Conservation (phyloP, 2,329 filamentous ascomycete genomes). For the Colletotrichum acutatum region DNA sequence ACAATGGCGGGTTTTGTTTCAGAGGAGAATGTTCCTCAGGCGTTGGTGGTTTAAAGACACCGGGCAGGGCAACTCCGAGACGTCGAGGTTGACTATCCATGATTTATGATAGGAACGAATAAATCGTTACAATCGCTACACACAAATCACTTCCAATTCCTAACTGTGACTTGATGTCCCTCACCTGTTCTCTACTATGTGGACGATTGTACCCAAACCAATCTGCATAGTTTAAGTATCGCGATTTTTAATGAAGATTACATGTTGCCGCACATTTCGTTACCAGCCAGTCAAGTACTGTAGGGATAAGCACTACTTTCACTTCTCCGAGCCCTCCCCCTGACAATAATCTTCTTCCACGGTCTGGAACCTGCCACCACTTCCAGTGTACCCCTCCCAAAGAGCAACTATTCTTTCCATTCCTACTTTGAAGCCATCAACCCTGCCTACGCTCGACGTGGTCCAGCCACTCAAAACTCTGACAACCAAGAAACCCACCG, state of each 20-base stretch:
- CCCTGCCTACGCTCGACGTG: not conserved
- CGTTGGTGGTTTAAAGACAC: not conserved
- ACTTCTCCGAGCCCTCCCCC: too few relatives aligned
- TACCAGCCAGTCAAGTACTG: too few relatives aligned
- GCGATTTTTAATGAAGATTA: too few relatives aligned
- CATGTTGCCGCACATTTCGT: too few relatives aligned
- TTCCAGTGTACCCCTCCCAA: not conserved
- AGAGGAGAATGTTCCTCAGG: not conserved
- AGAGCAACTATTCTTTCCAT: not conserved
- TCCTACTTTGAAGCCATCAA: not conserved
- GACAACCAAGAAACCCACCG: not conserved
- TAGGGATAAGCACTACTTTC: too few relatives aligned
- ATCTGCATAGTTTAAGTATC: too few relatives aligned
- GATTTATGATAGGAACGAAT: not conserved
- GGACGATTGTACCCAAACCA: too few relatives aligned
- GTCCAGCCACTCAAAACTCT: not conserved
- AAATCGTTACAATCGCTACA: not conserved
- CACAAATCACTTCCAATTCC: too few relatives aligned
- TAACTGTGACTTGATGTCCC: too few relatives aligned
- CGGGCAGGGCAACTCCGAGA: not conserved
- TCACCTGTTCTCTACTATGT: too few relatives aligned
- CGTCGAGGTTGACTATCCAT: not conserved
- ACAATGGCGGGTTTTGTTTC: too few relatives aligned
- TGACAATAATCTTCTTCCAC: too few relatives aligned
- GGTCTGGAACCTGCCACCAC: not conserved